A percentile compares a stretch with the other conserved stretches of the same genome.
Evolutionary conservation across 2,329 filamentous ascomycete species (phyloP).

Genomic region (Aureobasidium vineae): DNA sequence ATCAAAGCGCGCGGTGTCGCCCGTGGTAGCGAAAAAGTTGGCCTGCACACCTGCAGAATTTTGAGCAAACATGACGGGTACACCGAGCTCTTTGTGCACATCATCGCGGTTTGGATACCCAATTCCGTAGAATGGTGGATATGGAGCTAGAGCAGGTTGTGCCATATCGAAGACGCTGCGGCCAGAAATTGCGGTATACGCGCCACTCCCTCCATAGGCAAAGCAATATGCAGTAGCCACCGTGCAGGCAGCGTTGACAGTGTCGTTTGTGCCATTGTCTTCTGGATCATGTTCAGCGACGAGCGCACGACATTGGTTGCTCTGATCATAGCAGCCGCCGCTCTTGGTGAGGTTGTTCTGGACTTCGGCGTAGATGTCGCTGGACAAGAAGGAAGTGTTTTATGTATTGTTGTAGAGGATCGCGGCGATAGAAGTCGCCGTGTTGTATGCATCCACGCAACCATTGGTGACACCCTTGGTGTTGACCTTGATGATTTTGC

Average conservation of each 20-base stretch:
- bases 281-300: background rate
- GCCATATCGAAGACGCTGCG: slow-evolving; percentile 4
- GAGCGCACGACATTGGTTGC: background rate
- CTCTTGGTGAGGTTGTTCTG: background rate
- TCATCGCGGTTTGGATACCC: background rate
- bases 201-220: background rate
- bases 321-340: background rate
- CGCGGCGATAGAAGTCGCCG: slow-evolving; percentile 42
- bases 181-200: background rate
- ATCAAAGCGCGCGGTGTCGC: slow-evolving; percentile 46
- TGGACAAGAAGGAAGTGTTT: slow-evolving; percentile 33
- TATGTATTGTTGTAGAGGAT: slow-evolving; percentile 42
- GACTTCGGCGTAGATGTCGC: background rate
- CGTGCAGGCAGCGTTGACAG: background rate
- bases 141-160: background rate
- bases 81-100: background rate
- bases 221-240: background rate
- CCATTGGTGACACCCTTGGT: slow-evolving; percentile 59
- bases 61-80: background rate
- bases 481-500: slow-evolving; percentile 47
- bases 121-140: background rate
- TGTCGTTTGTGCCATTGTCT: background rate
- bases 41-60: background rate
- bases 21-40: slow-evolving; percentile 33
- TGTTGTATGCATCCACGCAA: slow-evolving; percentile 51